Evolutionary conservation across 257 asterid genomes (phyloP).

Genomic region (Echites panduratus): DNA sequence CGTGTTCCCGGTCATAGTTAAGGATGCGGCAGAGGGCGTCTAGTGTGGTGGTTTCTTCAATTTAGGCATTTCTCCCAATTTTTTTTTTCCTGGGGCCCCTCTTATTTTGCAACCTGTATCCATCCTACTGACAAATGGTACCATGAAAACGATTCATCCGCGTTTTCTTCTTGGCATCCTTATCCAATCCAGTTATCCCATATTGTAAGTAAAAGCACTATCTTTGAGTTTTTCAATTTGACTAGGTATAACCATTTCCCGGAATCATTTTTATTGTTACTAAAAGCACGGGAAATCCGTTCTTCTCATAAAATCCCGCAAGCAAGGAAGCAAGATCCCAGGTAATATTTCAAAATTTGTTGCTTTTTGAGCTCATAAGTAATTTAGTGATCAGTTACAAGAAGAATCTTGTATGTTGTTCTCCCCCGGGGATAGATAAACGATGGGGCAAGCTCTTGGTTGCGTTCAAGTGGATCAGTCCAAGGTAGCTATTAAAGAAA

Average conservation of each 20-base stretch:
- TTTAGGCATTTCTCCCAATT: no score
- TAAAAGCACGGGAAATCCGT: neutral
- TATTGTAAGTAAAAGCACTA: neutral
- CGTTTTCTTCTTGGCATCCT: no score
- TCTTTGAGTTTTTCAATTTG: neutral
- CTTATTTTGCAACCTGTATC: no score
- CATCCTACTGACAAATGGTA: neutral
- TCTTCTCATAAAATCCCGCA: no score
- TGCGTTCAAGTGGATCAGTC: conserved; percentile 32
- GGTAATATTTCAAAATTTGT: neutral
- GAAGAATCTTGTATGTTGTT: neutral
- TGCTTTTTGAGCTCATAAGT: no score
- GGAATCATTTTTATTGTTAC: no score
- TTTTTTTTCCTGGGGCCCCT: no score
- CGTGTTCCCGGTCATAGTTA: no score
- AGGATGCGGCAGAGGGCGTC: no score
- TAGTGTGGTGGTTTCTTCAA: no score
- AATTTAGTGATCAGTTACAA: neutral
- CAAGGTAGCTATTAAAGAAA: conserved; percentile 23
- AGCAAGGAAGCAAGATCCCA: no score
- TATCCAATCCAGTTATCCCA: neutral
- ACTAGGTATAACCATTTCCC: neutral
- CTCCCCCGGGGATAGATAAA: neutral
- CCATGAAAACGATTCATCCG: no score
- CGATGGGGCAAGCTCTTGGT: conserved; percentile 30